These are phyloP conservation scores for Medicago lupulina DNA, from an alignment of 306 rosid species.

Conservation along the genomic window DNA sequence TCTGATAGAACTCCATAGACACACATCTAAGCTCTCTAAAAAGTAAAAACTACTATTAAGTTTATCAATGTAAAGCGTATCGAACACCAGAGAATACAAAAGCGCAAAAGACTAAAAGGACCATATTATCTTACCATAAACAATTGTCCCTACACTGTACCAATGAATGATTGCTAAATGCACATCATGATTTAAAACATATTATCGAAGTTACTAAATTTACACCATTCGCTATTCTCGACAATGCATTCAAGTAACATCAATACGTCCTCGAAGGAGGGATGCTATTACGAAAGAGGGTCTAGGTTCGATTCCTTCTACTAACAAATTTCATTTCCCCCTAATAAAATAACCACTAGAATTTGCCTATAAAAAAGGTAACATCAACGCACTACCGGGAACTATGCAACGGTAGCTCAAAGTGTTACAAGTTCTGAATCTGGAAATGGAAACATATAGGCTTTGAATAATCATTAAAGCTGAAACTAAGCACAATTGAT, in stretches of 20 bases:
- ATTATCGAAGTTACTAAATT: slow-evolving; percentile 18
- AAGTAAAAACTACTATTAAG: not conserved
- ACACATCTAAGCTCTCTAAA: not conserved
- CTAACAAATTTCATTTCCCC: no score
- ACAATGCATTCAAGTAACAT: slow-evolving; percentile 24
- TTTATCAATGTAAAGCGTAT: not conserved
- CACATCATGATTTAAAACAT: slow-evolving; percentile 13
- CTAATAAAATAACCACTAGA: not conserved
- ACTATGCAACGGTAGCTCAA: slow-evolving; percentile 24
- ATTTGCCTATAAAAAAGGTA: not conserved
- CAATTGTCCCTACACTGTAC: not conserved
- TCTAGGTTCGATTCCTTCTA: not conserved
- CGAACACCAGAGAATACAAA: slow-evolving; percentile 1
- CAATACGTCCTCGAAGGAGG: not conserved
- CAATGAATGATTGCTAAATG: slow-evolving; percentile 30
- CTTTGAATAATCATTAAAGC: slow-evolving; percentile 19
- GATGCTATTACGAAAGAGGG: not conserved
- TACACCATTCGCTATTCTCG: slow-evolving; percentile 31
- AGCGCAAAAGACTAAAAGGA: not conserved
- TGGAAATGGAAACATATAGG: not conserved
- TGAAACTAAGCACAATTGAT: not conserved
- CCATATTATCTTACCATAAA: not conserved
- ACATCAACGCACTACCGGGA: not conserved
- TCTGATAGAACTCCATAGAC: not conserved
- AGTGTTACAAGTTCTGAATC: slow-evolving; percentile 14